Conservation (phyloP, 352 stramenopile genomes). For the Sclerospora graminicola region DNA sequence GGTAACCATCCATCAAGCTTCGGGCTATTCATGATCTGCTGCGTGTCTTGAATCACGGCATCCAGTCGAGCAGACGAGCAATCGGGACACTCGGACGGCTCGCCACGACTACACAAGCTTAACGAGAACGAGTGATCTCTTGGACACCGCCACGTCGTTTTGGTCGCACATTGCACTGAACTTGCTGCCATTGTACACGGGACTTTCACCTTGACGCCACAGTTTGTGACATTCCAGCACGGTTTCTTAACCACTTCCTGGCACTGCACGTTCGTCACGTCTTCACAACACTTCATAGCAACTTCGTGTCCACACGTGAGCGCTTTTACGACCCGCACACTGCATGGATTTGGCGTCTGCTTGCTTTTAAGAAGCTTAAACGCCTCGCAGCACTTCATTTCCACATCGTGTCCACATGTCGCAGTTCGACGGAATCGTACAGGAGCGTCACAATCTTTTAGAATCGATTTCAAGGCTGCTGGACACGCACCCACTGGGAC, state of each 20-base stretch:
- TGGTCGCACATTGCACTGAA: conserved; percentile 26
- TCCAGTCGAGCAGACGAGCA: conserved; percentile 31
- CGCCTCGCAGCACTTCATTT: conserved; percentile 39
- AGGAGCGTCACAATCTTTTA: conserved; percentile 28
- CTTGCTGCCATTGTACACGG: conserved; percentile 12
- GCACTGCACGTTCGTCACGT: conserved; percentile 23
- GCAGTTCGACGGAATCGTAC: conserved; percentile 29
- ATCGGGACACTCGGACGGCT: conserved; percentile 33
- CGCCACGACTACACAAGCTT: conserved; percentile 36
- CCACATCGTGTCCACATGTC: conserved; percentile 45
- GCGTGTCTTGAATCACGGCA: conserved; percentile 15
- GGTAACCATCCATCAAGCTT: conserved; percentile 7
- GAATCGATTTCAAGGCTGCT: conserved; percentile 9
- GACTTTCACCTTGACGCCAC: conserved; percentile 22
- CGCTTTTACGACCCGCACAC: conserved; percentile 20
- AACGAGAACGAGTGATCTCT: conserved; percentile 29
- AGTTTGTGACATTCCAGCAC: conserved; percentile 54
- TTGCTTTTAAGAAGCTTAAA: conserved; percentile 29
- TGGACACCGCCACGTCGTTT: conserved; percentile 32
- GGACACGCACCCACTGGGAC: conserved; percentile 16
- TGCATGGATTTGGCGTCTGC: conserved; percentile 7
- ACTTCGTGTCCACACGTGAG: conserved; percentile 35
- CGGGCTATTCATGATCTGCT: conserved; percentile 9
- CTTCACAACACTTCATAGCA: conserved; percentile 26
- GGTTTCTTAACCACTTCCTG: conserved; percentile 25